Evolutionary conservation across 768 basidiomycete species (phyloP).

Genomic region (Tremella mesenterica): DNA sequence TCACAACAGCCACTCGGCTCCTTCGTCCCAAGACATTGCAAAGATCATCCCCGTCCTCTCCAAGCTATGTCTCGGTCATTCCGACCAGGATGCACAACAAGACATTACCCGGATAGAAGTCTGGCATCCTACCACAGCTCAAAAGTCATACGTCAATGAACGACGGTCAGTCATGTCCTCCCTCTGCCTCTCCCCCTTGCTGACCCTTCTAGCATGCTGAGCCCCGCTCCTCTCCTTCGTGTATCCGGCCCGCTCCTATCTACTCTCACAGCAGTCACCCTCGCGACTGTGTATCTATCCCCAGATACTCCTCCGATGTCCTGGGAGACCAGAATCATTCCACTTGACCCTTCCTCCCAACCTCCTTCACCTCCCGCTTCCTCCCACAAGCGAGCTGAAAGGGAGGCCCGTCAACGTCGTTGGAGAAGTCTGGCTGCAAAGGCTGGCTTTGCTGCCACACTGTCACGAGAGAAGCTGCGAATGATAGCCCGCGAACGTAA

Average conservation of each 20-base stretch:
- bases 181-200: background rate
- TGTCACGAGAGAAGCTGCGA: constrained; percentile 12
- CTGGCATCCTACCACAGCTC: constrained; percentile 83
- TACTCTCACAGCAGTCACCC: constrained; percentile 13
- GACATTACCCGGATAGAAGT: constrained; percentile 17
- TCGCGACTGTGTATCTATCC: constrained; percentile 59
- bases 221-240: constrained; percentile 85
- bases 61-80: background rate
- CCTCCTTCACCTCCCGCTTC: background rate
- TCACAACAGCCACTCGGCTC: background rate
- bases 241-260: constrained; percentile 62
- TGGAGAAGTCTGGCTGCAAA: constrained; percentile 13
- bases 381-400: background rate
- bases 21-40: background rate
- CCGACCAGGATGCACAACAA: background rate
- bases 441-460: constrained; percentile 21
- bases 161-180: constrained; percentile 51
- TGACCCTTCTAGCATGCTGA: constrained; percentile 55
- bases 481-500: constrained; percentile 18
- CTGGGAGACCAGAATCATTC: constrained; percentile 46
- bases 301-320: constrained; percentile 51
- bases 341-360: background rate
- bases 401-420: background rate
- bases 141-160: constrained; percentile 93
- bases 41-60: background rate